phyloP scores from a whole-genome alignment of 1,284 basidiomycete species.

The Fomitopsis palustris region DNA sequence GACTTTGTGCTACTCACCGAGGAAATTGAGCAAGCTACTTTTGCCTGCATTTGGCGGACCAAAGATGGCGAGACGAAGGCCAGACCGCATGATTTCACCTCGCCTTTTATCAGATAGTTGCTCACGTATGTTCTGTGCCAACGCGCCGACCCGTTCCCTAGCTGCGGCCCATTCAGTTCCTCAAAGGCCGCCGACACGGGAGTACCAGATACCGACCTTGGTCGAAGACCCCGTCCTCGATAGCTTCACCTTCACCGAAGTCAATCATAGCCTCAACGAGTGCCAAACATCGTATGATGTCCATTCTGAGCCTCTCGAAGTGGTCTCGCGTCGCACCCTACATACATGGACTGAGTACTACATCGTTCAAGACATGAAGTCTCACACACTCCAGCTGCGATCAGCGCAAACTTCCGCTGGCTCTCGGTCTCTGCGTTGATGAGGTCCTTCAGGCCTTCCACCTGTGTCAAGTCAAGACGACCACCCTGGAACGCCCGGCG shows the following conservation, averaged over 20 bases:
- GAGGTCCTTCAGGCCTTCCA: constrained; percentile 81
- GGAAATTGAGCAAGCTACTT: constrained; percentile 78
- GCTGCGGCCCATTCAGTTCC: constrained; percentile 35
- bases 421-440: constrained; percentile 83
- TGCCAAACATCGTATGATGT: constrained; percentile 70
- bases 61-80: constrained; percentile 81
- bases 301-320: constrained; percentile 60
- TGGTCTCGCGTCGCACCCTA: constrained; percentile 58
- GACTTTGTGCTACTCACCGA: constrained; percentile 46
- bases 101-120: constrained; percentile 68
- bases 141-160: constrained; percentile 38
- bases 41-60: constrained; percentile 91
- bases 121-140: constrained; percentile 47
- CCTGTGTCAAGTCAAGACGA: constrained; percentile 79
- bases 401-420: constrained; percentile 73
- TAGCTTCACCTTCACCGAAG: constrained; percentile 86
- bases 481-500: constrained; percentile 77
- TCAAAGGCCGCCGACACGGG: background rate
- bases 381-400: constrained; percentile 55
- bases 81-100: constrained; percentile 81
- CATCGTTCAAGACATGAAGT: background rate
- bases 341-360: background rate
- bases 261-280: constrained; percentile 86
- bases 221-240: constrained; percentile 73
- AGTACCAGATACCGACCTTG: constrained; percentile 40